Evolutionary conservation across 805 yeast species (phyloP).

Genomic region (Barnettozyma salicaria): DNA sequence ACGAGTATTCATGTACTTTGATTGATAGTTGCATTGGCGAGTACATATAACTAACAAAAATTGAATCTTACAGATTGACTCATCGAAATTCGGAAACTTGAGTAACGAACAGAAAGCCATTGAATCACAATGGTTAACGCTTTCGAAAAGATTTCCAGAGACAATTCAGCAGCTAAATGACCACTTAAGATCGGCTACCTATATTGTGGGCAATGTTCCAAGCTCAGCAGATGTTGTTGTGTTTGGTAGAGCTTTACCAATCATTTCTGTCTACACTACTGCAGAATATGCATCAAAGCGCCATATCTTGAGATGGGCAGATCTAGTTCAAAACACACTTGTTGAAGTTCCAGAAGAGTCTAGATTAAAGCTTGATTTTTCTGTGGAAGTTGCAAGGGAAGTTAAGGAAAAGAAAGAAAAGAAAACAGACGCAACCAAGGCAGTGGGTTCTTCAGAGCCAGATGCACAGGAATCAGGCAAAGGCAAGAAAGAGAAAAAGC

Average conservation of each 20-base stretch:
- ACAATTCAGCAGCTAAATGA: constrained; percentile 57
- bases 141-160: constrained; percentile 57
- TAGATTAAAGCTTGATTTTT: constrained; percentile 50
- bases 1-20: neutral
- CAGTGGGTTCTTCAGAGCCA: constrained; percentile 18
- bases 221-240: constrained; percentile 66
- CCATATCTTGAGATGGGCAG: constrained; percentile 91
- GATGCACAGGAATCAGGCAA: constrained; percentile 26
- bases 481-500: constrained; percentile 38
- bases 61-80: constrained; percentile 16
- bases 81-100: constrained; percentile 24
- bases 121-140: constrained; percentile 71
- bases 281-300: constrained; percentile 56
- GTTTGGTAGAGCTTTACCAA: constrained; percentile 59
- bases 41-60: constrained; percentile 4
- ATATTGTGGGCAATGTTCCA: constrained; percentile 60
- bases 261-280: constrained; percentile 50
- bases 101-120: constrained; percentile 56
- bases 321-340: constrained; percentile 68
- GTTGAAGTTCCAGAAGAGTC: constrained; percentile 49
- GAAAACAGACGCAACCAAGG: constrained; percentile 29
- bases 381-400: constrained; percentile 69
- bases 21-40: neutral
- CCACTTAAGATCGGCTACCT: constrained; percentile 62
- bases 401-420: constrained; percentile 52